Evolutionary conservation across 352 stramenopile genomes (phyloP).

Genomic region (Albugo candida): DNA sequence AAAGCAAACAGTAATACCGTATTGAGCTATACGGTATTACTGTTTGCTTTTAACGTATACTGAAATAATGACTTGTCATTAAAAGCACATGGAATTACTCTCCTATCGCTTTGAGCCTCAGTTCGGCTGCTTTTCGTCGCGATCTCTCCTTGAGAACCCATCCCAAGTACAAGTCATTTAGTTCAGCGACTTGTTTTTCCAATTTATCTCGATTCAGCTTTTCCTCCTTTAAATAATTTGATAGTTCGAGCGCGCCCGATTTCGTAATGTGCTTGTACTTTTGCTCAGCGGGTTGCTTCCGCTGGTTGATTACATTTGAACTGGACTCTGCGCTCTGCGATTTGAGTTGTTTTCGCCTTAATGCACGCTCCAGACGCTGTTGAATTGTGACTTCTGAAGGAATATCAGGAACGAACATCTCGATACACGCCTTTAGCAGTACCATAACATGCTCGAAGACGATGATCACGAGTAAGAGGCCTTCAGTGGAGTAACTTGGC

Average conservation of each 20-base stretch:
- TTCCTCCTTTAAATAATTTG: slow-evolving; percentile 46
- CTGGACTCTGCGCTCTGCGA: slow-evolving; percentile 21
- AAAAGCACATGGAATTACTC: slow-evolving; percentile 1
- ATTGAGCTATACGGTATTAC: no score
- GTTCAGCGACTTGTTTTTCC: slow-evolving; percentile 56
- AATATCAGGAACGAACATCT: slow-evolving; percentile 55
- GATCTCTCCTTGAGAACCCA: slow-evolving; percentile 68
- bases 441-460: slow-evolving; percentile 70
- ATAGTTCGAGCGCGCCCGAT: slow-evolving; percentile 21
- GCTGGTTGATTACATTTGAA: background rate
- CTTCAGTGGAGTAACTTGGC: slow-evolving; percentile 35
- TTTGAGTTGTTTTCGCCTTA: slow-evolving; percentile 49
- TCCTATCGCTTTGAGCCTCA: slow-evolving; percentile 28
- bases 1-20: no score
- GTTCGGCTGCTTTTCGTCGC: slow-evolving; percentile 47
- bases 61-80: no score
- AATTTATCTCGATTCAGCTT: slow-evolving; percentile 50
- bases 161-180: slow-evolving; percentile 68
- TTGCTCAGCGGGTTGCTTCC: slow-evolving; percentile 7
- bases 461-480: slow-evolving; percentile 26
- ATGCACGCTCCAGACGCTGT: slow-evolving; percentile 40
- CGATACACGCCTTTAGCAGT: slow-evolving; percentile 52
- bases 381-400: slow-evolving; percentile 33
- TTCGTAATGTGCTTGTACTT: slow-evolving; percentile 9
- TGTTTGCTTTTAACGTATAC: no score